A percentile compares a stretch with the other conserved stretches of the same genome.
Conservation (phyloP, 805 yeast genomes). For the Saccharomycopsis sp. region DNA sequence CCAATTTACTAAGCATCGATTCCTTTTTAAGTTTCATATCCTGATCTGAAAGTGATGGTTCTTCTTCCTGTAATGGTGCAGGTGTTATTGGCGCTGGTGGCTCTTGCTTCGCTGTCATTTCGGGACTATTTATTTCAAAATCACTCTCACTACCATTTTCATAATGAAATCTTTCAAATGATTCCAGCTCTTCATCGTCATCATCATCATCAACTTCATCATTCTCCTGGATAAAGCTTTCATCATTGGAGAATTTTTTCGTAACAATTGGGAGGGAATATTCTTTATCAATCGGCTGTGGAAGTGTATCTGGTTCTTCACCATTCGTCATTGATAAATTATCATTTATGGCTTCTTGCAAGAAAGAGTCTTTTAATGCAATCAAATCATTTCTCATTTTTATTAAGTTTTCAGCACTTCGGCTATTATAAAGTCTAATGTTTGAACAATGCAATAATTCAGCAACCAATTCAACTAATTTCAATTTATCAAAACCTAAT, state of each 20-base stretch:
- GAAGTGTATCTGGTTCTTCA: not conserved
- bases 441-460: conserved; percentile 94
- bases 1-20: conserved; percentile 17
- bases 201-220: conserved; percentile 20
- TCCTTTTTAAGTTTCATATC: conserved; percentile 16
- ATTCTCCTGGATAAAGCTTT: conserved; percentile 34
- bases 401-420: conserved; percentile 60
- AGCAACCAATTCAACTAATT: conserved; percentile 86
- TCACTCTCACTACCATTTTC: conserved; percentile 19
- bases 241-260: conserved; percentile 46
- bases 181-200: conserved; percentile 20
- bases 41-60: conserved; percentile 6
- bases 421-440: conserved; percentile 86
- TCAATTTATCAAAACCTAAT: conserved; percentile 84
- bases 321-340: conserved; percentile 3
- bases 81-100: not conserved
- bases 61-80: too few species aligned
- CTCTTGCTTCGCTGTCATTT: not conserved
- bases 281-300: conserved; percentile 25
- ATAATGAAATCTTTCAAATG: conserved; percentile 21
- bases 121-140: conserved; percentile 18
- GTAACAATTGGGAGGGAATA: conserved; percentile 74
- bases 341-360: conserved; percentile 19
- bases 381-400: conserved; percentile 54
- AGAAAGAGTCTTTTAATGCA: conserved; percentile 15